Evolutionary conservation across 2,329 filamentous ascomycete genomes (phyloP), one percentile per base, ranked within the genome.

Genomic region (Talaromyces sp.): DNA sequence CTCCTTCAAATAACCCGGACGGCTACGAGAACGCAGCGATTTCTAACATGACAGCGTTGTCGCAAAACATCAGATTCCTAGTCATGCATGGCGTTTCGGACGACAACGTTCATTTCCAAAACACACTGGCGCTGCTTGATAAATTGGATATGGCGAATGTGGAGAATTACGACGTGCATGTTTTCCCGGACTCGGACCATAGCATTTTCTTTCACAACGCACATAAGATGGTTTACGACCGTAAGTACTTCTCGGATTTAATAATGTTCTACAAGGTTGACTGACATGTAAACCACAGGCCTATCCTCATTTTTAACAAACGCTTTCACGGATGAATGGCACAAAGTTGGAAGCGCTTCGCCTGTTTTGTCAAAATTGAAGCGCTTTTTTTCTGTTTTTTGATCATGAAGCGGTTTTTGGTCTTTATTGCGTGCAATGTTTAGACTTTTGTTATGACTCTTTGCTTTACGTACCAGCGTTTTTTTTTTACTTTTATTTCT

Each of bases 81-180:
- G 74, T 99, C 68, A 97, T 97, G 90, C 94, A 99, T 72, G 94
- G 94, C 66, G 85, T 92, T n/a, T 89, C 90, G 8, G 94, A 99
- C 70, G 94, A 99, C 75, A 99, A 99, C 69, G 94, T 99, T 12
- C 95, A 99, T 74, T 87, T 96, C 75, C 95, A 99, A 75, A 97
- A 96, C 74, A 92, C 92, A 0, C 83, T 97, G 61, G 90, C 87
- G 1, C 77, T 99, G 63, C 80, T 99, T 53, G 95, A 99, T 73
- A 88, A 88, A 67, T 81, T 99, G 51, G 91, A 99, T 76, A 69
- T 96, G 57, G 87, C 81, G 0, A 85, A 86, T 12, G 85, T 97
- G 3, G 87, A 93, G 74, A 99, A 99, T 70, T 99, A 97, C 69
- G 94, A 99, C 70, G 86, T 99, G 12, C 93, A 97, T 73, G 86